Conservation (phyloP, 2,329 filamentous ascomycete genomes). For the Cytospora piceae region DNA sequence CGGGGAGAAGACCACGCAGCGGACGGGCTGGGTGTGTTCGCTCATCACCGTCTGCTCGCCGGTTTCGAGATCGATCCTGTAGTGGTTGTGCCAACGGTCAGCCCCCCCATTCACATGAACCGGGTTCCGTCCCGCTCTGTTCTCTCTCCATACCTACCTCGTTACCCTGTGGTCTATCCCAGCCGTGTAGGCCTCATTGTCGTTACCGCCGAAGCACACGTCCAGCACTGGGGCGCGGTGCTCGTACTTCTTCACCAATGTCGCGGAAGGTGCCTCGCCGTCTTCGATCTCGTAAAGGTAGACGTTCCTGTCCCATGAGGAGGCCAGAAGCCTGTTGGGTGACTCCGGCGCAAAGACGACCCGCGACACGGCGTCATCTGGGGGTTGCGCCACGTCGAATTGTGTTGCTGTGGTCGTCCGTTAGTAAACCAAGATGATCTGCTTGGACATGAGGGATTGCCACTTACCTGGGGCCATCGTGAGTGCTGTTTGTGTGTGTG, state of each 20-base stretch:
- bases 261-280: constrained; percentile 60
- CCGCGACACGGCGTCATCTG: constrained; percentile 84
- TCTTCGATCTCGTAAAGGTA: constrained; percentile 81
- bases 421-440: constrained; percentile 29
- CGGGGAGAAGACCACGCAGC: constrained; percentile 80
- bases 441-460: neutral
- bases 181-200: constrained; percentile 82
- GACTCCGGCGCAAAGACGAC: constrained; percentile 81
- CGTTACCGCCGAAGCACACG: constrained; percentile 84
- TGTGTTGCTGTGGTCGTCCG: constrained; percentile 59
- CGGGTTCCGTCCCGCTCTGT: neutral
- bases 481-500: neutral
- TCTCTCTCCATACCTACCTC: constrained; percentile 54
- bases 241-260: constrained; percentile 73
- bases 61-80: constrained; percentile 68
- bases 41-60: constrained; percentile 76
- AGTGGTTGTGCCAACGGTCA: constrained; percentile 16
- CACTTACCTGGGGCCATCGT: constrained; percentile 48
- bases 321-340: constrained; percentile 79
- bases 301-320: constrained; percentile 91
- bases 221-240: constrained; percentile 87
- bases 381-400: constrained; percentile 81
- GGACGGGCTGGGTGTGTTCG: constrained; percentile 78
- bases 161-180: constrained; percentile 87
- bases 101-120: neutral